A percentile compares a stretch with the other conserved stretches of the same genome.
These are phyloP conservation scores for Zygosaccharomyces pseudobailii DNA, from an alignment of 1,139 yeast species.

Conservation along the genomic window DNA sequence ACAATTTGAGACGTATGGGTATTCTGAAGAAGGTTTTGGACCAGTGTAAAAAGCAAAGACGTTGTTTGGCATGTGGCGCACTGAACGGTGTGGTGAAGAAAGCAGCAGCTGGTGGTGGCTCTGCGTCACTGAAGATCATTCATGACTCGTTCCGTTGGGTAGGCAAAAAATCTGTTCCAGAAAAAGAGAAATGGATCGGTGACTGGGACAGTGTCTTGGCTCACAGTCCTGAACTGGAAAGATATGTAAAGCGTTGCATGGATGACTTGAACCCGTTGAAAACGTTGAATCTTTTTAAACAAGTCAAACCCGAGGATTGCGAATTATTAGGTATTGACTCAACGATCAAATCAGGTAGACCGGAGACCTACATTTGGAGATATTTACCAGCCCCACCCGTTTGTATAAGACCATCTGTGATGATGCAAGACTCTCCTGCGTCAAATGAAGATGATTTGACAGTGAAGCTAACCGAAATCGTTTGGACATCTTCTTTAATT, in stretches of 20 bases:
- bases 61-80: constrained; percentile 82
- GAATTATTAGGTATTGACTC: constrained; percentile 90
- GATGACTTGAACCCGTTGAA: constrained; percentile 94
- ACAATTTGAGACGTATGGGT: constrained; percentile 88
- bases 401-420: constrained; percentile 94
- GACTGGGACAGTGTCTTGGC: constrained; percentile 70
- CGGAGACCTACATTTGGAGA: constrained; percentile 96
- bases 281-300: constrained; percentile 81
- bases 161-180: constrained; percentile 84
- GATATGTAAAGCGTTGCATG: constrained; percentile 78
- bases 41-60: constrained; percentile 91
- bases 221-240: constrained; percentile 82
- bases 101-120: constrained; percentile 88
- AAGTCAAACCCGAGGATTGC: constrained; percentile 80
- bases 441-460: constrained; percentile 97
- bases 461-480: constrained; percentile 91
- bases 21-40: constrained; percentile 76
- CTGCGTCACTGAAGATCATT: constrained; percentile 89
- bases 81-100: constrained; percentile 96
- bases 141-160: constrained; percentile 96
- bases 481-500: constrained; percentile 90
- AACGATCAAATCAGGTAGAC: constrained; percentile 73
- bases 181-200: constrained; percentile 78
- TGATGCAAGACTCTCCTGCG: constrained; percentile 82
- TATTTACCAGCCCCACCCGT: constrained; percentile 98